Evolutionary conservation across 2,329 filamentous ascomycete genomes (phyloP).

Genomic region (Epicoccum sorghinum): DNA sequence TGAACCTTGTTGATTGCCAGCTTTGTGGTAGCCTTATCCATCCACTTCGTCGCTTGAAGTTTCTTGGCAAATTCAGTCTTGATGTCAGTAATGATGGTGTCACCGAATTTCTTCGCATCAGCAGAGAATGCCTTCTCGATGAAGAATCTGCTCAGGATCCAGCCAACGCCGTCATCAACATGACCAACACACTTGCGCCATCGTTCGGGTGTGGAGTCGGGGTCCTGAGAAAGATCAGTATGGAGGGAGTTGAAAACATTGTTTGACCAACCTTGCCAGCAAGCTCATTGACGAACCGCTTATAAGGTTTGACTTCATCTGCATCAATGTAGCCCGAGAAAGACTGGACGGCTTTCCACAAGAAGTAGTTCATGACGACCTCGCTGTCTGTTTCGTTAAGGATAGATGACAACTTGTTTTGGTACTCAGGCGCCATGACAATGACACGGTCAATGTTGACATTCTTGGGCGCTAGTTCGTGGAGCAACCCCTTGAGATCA

Average conservation of each 20-base stretch:
- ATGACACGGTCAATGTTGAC: constrained; percentile 62
- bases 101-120: constrained; percentile 69
- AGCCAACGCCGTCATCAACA: constrained; percentile 65
- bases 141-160: constrained; percentile 75
- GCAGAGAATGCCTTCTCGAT: constrained; percentile 71
- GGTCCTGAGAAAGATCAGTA: constrained; percentile 51
- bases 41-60: constrained; percentile 66
- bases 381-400: constrained; percentile 61
- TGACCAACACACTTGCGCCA: constrained; percentile 69
- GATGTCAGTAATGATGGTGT: constrained; percentile 73
- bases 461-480: constrained; percentile 57
- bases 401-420: constrained; percentile 63
- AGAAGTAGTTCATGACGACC: constrained; percentile 65
- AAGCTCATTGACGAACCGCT: constrained; percentile 65
- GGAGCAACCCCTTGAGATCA: constrained; percentile 59
- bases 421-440: constrained; percentile 64
- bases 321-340: constrained; percentile 63
- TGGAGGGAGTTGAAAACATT: neutral
- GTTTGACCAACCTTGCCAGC: constrained; percentile 55
- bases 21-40: constrained; percentile 65
- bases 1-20: constrained; percentile 69
- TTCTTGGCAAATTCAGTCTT: constrained; percentile 69
- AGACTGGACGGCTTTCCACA: constrained; percentile 66
- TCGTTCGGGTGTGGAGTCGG: constrained; percentile 66
- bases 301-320: constrained; percentile 64